phyloP scores from a whole-genome alignment of 2,329 filamentous ascomycete genomes.

The Phyllosticta capitalensis region DNA sequence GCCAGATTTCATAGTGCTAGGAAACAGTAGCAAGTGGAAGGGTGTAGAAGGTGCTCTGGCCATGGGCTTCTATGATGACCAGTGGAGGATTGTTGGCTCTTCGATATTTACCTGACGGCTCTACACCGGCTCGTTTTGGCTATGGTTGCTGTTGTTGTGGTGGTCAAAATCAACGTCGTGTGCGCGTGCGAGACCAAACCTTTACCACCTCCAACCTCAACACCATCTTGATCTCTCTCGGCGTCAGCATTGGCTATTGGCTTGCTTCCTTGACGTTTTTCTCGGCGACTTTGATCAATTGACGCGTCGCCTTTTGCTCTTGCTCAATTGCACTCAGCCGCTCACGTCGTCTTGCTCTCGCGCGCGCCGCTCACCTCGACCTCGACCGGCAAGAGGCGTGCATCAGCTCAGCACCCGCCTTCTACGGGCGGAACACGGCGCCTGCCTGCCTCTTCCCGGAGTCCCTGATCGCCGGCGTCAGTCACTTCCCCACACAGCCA shows the following conservation, averaged over 20 bases:
- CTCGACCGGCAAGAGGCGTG: not conserved
- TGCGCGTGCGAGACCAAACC: not conserved
- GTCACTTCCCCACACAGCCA: not conserved
- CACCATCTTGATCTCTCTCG: not conserved
- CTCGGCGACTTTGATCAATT: not conserved
- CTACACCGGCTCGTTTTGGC: not conserved
- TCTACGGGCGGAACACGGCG: too few species aligned
- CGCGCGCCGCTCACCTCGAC: not conserved
- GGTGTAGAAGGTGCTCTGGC: constrained; percentile 44
- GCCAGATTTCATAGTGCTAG: constrained; percentile 47
- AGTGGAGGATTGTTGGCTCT: constrained; percentile 42
- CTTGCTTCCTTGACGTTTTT: not conserved
- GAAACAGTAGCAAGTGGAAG: constrained; percentile 38
- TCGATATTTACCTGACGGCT: constrained; percentile 30
- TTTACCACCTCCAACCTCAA: not conserved
- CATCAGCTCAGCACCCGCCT: not conserved
- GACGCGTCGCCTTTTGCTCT: not conserved
- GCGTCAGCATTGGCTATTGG: not conserved
- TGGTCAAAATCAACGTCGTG: not conserved
- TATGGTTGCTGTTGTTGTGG: not conserved
- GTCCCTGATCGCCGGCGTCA: not conserved
- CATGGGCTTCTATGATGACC: constrained; percentile 46
- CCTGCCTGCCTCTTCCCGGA: not conserved
- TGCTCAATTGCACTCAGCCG: not conserved
- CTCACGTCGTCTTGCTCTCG: not conserved